Percentiles rank a stretch among this genome's conserved stretches.
Conservation (phyloP, 1,284 basidiomycete genomes). For the Cerioporus squamosus region DNA sequence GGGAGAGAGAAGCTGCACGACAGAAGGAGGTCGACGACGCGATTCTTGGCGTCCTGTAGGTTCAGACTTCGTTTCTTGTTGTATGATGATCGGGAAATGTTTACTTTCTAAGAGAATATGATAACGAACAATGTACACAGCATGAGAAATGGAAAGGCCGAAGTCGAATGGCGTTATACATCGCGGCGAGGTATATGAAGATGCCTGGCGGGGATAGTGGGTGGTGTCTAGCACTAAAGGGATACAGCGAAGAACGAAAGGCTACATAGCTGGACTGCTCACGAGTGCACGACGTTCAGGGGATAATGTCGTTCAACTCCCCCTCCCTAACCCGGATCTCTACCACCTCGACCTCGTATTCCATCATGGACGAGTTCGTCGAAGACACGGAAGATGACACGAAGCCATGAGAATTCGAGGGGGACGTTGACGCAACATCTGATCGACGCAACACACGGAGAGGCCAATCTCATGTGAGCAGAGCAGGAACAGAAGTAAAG, state of each 20-base stretch:
- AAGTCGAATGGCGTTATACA: slow-evolving; percentile 7
- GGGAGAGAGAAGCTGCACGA: slow-evolving; percentile 54
- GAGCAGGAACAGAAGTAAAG: slow-evolving; percentile 17
- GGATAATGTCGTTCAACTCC: slow-evolving; percentile 76
- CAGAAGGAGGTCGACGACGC: slow-evolving; percentile 69
- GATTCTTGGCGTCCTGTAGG: slow-evolving; percentile 50
- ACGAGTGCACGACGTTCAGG: slow-evolving; percentile 40
- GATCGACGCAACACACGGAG: slow-evolving; percentile 17
- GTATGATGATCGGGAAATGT: slow-evolving; percentile 6
- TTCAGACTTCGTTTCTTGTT: background rate
- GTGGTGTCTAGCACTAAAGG: slow-evolving; percentile 20
- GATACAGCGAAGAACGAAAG: slow-evolving; percentile 15
- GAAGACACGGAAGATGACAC: slow-evolving; percentile 72
- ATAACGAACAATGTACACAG: slow-evolving; percentile 17
- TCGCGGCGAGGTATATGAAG: slow-evolving; percentile 22
- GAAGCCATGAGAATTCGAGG: slow-evolving; percentile 67
- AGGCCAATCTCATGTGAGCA: slow-evolving; percentile 23
- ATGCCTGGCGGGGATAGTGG: slow-evolving; percentile 8
- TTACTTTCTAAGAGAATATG: slow-evolving; percentile 1
- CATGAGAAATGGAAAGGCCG: background rate
- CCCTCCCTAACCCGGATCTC: slow-evolving; percentile 81
- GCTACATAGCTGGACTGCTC: slow-evolving; percentile 11
- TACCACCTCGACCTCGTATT: slow-evolving; percentile 82
- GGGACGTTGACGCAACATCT: slow-evolving; percentile 84
- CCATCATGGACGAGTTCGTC: slow-evolving; percentile 62